Evolutionary conservation across 192 early-diverging fungal species (phyloP).

Genomic region (Coemansia nantahalensis): DNA sequence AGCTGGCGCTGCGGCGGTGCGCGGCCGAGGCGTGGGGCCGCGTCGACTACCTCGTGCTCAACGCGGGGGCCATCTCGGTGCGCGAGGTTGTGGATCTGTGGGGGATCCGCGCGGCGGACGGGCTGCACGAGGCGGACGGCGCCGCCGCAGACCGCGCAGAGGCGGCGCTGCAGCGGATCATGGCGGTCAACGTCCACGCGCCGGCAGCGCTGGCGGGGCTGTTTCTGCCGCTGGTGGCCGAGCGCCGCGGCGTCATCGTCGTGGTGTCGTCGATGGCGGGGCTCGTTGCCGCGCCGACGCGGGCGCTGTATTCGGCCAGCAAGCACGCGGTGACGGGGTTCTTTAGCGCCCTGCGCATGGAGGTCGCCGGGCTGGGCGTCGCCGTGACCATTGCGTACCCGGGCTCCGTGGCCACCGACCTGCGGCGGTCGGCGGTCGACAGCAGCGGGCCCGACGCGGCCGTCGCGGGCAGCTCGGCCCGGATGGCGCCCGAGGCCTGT

Average conservation of each 20-base stretch:
- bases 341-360: conserved; percentile 79
- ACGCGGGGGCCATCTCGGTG: conserved; percentile 75
- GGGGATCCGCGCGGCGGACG: conserved; percentile 20
- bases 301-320: conserved; percentile 71
- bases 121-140: background rate
- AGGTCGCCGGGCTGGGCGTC: conserved; percentile 59
- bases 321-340: conserved; percentile 84
- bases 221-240: conserved; percentile 57
- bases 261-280: conserved; percentile 78
- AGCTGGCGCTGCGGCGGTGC: conserved; percentile 36
- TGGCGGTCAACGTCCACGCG: conserved; percentile 60
- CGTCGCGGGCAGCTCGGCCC: background rate
- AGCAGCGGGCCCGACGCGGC: background rate
- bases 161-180: conserved; percentile 46
- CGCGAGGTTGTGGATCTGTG: conserved; percentile 63
- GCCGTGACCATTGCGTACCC: conserved; percentile 68
- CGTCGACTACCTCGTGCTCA: conserved; percentile 71
- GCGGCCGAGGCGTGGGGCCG: conserved; percentile 31
- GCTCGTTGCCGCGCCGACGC: conserved; percentile 69
- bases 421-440: conserved; percentile 68
- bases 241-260: conserved; percentile 52
- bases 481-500: conserved; percentile 56
- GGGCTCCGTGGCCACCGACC: conserved; percentile 72
- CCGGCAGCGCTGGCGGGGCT: conserved; percentile 53
- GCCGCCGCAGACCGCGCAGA: conserved; percentile 26